These are phyloP conservation scores for Coemansia sp. DNA, from an alignment of 192 early-diverging fungal genomes.

Conservation along the genomic window DNA sequence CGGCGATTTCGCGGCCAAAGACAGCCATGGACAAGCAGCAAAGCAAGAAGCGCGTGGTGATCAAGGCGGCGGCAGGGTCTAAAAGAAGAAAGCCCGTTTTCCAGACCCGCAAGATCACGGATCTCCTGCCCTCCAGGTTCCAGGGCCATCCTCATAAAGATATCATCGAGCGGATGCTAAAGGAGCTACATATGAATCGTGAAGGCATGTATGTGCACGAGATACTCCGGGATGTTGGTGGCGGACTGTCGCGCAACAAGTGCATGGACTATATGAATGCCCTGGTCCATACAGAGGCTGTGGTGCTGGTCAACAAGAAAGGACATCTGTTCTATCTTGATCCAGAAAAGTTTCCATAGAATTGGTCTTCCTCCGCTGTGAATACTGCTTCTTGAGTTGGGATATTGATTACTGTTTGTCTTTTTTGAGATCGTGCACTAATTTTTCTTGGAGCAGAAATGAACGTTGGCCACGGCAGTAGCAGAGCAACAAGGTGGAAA, in stretches of 20 bases:
- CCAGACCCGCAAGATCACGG: conserved; percentile 39
- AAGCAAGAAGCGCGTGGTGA: conserved; percentile 43
- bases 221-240: conserved; percentile 38
- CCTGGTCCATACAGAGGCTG: conserved; percentile 33
- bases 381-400: too few relatives aligned
- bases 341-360: conserved; percentile 41
- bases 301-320: conserved; percentile 46
- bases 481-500: not conserved
- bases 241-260: conserved; percentile 33
- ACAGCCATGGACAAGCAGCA: conserved; percentile 4
- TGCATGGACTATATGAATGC: conserved; percentile 53
- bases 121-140: conserved; percentile 36
- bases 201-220: conserved; percentile 53
- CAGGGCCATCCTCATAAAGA: conserved; percentile 46
- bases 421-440: not conserved
- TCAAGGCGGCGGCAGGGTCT: conserved; percentile 20
- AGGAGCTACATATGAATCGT: conserved; percentile 45
- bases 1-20: conserved; percentile 11
- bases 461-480: not conserved
- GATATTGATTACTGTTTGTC: not conserved
- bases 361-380: not conserved
- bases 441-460: not conserved
- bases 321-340: conserved; percentile 53
- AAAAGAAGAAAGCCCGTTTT: conserved; percentile 43
- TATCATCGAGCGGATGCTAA: conserved; percentile 43